A percentile compares a stretch with the other conserved stretches of the same genome.
phyloP scores from a whole-genome alignment of 169 alveolate species.

The Cryptosporidium tyzzeri region DNA sequence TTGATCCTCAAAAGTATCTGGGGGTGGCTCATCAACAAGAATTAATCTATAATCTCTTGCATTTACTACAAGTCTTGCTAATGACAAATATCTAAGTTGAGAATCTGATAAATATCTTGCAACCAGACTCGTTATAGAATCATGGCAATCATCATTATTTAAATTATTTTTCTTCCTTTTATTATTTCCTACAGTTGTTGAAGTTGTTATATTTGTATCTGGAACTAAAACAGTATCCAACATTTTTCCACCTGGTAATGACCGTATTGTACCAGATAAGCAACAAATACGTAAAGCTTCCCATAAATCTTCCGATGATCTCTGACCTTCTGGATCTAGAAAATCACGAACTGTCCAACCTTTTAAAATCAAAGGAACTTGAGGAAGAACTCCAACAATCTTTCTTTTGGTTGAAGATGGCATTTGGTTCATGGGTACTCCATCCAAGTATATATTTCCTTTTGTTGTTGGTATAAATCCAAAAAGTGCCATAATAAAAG shows the following conservation, averaged over 20 bases:
- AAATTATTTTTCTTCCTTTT: neutral
- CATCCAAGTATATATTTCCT: conserved; percentile 65
- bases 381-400: conserved; percentile 79
- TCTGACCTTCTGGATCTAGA: conserved; percentile 77
- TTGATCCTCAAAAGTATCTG: conserved; percentile 75
- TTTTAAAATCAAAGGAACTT: conserved; percentile 73
- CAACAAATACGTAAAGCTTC: conserved; percentile 76
- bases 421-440: conserved; percentile 51
- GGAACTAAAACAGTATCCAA: conserved; percentile 68
- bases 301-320: conserved; percentile 78
- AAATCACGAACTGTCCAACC: conserved; percentile 80
- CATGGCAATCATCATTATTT: neutral
- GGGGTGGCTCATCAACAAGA: conserved; percentile 82
- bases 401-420: conserved; percentile 51
- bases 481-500: conserved; percentile 73
- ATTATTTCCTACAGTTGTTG: neutral
- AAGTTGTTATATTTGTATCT: conserved; percentile 23
- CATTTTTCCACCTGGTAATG: conserved; percentile 72
- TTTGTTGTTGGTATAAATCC: conserved; percentile 74
- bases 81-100: conserved; percentile 78
- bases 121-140: conserved; percentile 35
- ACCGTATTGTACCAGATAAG: conserved; percentile 42
- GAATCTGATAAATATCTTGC: conserved; percentile 68
- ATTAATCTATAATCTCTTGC: conserved; percentile 77
- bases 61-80: conserved; percentile 76